Evolutionary conservation across 1,284 basidiomycete genomes (phyloP).

Genomic region (Moesziomyces sp.): DNA sequence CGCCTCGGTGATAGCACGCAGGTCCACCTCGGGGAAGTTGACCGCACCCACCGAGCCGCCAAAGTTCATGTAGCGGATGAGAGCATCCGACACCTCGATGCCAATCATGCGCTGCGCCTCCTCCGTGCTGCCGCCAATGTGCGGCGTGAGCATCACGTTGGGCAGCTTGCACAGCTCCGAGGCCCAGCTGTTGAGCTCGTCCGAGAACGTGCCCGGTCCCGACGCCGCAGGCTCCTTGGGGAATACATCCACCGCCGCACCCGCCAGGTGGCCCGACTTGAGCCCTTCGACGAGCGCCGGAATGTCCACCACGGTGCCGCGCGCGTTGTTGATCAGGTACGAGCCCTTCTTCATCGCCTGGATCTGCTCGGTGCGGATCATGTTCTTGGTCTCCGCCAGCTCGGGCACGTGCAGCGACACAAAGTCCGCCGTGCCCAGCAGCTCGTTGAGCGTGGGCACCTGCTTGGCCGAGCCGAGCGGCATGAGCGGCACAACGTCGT

Average conservation of each 20-base stretch:
- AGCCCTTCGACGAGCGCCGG: conserved; percentile 85
- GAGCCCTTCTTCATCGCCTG: conserved; percentile 92
- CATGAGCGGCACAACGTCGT: conserved; percentile 97
- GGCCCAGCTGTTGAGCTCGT: conserved; percentile 63
- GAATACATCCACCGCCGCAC: conserved; percentile 94
- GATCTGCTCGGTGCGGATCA: conserved; percentile 85
- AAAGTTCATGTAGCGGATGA: conserved; percentile 90
- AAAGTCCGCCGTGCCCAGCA: conserved; percentile 87
- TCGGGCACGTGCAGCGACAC: conserved; percentile 97
- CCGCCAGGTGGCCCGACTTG: conserved; percentile 86
- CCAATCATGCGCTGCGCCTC: conserved; percentile 98
- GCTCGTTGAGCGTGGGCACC: conserved; percentile 81
- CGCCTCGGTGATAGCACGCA: conserved; percentile 81
- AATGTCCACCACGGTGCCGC: conserved; percentile 94
- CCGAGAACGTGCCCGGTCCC: conserved; percentile 78
- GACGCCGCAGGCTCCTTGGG: conserved; percentile 91
- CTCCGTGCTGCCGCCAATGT: conserved; percentile 98
- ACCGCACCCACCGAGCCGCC: conserved; percentile 89
- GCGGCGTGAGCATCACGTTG: conserved; percentile 73
- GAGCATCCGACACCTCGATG: conserved; percentile 86
- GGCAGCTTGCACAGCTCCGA: conserved; percentile 53
- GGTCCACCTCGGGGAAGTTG: conserved; percentile 99
- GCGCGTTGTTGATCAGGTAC: conserved; percentile 98
- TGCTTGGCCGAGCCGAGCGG: conserved; percentile 93
- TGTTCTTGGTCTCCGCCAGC: conserved; percentile 91